Percentiles rank a stretch among this genome's conserved stretches.
These are phyloP conservation scores for Coniferiporia weirii DNA, from an alignment of 1,284 basidiomycete genomes.

Conservation along the genomic window DNA sequence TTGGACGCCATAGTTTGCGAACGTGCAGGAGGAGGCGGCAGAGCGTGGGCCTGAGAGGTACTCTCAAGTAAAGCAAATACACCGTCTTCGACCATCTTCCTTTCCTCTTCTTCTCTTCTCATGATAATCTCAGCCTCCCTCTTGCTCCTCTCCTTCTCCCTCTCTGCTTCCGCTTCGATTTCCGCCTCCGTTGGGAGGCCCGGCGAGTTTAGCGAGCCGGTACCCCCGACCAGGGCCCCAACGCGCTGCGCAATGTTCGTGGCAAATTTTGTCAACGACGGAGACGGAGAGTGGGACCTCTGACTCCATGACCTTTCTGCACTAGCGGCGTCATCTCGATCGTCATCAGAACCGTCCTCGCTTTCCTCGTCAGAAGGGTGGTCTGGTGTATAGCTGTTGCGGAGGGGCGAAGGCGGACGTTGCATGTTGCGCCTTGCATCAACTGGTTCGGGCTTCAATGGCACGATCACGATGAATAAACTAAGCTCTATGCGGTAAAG, in stretches of 20 bases:
- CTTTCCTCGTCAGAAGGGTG: constrained; percentile 13
- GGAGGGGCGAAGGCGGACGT: constrained; percentile 21
- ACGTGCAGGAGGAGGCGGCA: constrained; percentile 48
- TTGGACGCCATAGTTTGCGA: constrained; percentile 47
- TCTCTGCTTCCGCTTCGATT: constrained; percentile 69
- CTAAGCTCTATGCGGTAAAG: neutral
- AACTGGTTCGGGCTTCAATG: constrained; percentile 14
- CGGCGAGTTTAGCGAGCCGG: constrained; percentile 33
- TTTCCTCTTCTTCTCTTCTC: constrained; percentile 60
- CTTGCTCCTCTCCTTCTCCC: constrained; percentile 66
- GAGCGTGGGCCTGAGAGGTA: constrained; percentile 23
- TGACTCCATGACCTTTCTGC: constrained; percentile 35
- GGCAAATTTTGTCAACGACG: constrained; percentile 67
- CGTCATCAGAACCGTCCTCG: constrained; percentile 18
- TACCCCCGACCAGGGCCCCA: constrained; percentile 52
- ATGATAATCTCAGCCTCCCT: constrained; percentile 72
- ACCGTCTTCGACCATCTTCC: constrained; percentile 62
- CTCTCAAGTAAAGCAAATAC: constrained; percentile 65
- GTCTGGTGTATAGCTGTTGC: constrained; percentile 20
- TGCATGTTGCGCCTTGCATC: constrained; percentile 4
- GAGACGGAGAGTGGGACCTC: constrained; percentile 53
- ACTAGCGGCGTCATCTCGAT: constrained; percentile 17
- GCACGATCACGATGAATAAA: neutral
- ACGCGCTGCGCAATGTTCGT: constrained; percentile 66
- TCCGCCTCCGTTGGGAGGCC: constrained; percentile 62